A percentile compares a stretch with the other conserved stretches of the same genome.
These are phyloP conservation scores for Aureobasidium zeae DNA, from an alignment of 2,329 filamentous ascomycete genomes.

Conservation along the genomic window DNA sequence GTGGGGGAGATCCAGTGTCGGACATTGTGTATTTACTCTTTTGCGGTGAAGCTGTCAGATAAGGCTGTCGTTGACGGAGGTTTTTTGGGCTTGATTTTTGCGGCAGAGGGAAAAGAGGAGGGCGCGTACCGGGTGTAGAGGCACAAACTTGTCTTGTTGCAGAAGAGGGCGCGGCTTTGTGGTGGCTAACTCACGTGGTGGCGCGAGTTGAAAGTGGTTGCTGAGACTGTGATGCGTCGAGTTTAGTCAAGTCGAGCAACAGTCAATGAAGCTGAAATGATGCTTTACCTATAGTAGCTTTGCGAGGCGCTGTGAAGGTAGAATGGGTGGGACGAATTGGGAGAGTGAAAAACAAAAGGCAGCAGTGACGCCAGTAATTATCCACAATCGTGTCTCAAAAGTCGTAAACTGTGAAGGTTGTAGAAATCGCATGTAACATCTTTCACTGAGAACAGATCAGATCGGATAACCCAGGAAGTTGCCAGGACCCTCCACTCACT, in stretches of 20 bases:
- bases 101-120: too few relatives aligned
- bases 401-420: too few relatives aligned
- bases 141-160: conserved; percentile 3
- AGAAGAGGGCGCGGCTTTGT: conserved; percentile 16
- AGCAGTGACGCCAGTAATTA: conserved; percentile 14
- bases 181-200: conserved; percentile 8
- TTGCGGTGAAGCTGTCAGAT: conserved; percentile 23
- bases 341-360: conserved; percentile 1
- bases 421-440: conserved; percentile 6
- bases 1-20: conserved; percentile 32
- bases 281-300: too few relatives aligned
- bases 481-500: neutral
- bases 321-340: conserved; percentile 1
- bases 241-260: too few relatives aligned
- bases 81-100: conserved; percentile 7
- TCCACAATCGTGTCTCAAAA: too few relatives aligned
- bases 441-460: too few relatives aligned
- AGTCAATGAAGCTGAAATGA: too few relatives aligned
- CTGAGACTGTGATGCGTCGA: neutral
- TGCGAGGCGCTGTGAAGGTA: too few relatives aligned
- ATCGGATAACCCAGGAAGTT: too few relatives aligned
- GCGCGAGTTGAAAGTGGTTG: conserved; percentile 7
- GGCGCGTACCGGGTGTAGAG: too few relatives aligned
- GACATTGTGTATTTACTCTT: conserved; percentile 43
- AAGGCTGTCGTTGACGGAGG: neutral